Base-by-base conservation (phyloP, 225 moss, liverwort and hornwort species). In the Sphagnum tenellum region DNA sequence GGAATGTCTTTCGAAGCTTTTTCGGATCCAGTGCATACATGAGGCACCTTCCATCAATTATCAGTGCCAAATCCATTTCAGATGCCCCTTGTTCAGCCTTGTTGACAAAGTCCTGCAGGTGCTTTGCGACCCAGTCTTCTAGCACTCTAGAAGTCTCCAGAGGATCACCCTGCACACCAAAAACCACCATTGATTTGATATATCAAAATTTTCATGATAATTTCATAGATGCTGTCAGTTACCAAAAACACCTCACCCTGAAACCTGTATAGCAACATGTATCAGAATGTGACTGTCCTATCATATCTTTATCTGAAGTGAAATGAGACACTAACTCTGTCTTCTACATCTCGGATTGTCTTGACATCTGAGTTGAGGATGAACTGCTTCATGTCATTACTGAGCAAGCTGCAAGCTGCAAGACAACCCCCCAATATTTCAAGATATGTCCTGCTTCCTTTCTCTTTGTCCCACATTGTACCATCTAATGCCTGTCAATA, bases 401-500 rank as follows among this genome's bases (percentile, higher is more conserved):
- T 94, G 64, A 94, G 74, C 67, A 94, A 84, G 76, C 86, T 94
- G 79, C 94, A 90, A 71, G 94, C 94, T 90, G 89, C 78, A 82
- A 65, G 79, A 57, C 46, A 59, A 61, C 56, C 50, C 69, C 46
- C 60, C 59, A 75, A 9, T n/a, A 9, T 29, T 29, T 29, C 29
- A 29, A 29, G 29, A 29, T 29, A 29, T 29, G 29, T 29, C 29
- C 29, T 29, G 47, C 46, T 60, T 3, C 46, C 47, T 67, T 45
- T 44, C 56, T 52, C 58, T 59, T 63, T 57, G 48, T 46, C 11
- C 46, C 4, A 59, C 73, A 55, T 8, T 62, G 44, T 51, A 46
- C 47, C 59, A 59, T 55, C 12, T 57, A 45, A 53, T 56, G 7
- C 12, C 10, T 58, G 12, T 71, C 62, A 74, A 57, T 13, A 68